Conservation (phyloP, 176 grass and related monocot genomes). For the Panicum miliaceum region DNA sequence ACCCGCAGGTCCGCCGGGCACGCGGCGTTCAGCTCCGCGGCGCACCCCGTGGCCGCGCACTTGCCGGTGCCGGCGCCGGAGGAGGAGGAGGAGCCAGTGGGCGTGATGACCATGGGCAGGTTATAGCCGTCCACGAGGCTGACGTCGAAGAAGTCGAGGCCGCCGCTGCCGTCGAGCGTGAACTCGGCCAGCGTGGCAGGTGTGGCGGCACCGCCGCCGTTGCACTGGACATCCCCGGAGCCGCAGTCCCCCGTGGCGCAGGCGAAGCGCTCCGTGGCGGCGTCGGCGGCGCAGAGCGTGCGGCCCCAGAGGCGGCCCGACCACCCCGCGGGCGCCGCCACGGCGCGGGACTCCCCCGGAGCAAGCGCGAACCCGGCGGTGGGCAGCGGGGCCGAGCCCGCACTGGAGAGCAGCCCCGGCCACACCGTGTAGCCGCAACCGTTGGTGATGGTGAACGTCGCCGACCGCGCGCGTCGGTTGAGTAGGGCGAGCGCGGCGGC, state of each 20-base stretch:
- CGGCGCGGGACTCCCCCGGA: constrained; percentile 53
- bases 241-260: constrained; percentile 74
- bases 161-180: constrained; percentile 59
- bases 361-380: constrained; percentile 70
- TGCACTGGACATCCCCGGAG: constrained; percentile 62
- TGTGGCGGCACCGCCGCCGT: constrained; percentile 50
- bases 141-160: constrained; percentile 72
- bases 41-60: constrained; percentile 62
- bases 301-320: constrained; percentile 75
- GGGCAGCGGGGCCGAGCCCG: constrained; percentile 49
- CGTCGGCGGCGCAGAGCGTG: constrained; percentile 55
- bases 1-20: constrained; percentile 65
- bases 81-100: background rate
- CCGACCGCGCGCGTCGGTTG: constrained; percentile 14
- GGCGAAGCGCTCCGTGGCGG: constrained; percentile 24
- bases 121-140: constrained; percentile 82
- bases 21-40: constrained; percentile 54
- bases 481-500: background rate
- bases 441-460: constrained; percentile 72
- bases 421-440: constrained; percentile 63
- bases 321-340: constrained; percentile 55
- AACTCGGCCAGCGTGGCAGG: constrained; percentile 70
- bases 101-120: constrained; percentile 52
- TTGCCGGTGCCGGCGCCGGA: background rate
- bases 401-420: constrained; percentile 66